Conservation (phyloP, 1,139 yeast genomes). For the Nadsonia commutata region DNA sequence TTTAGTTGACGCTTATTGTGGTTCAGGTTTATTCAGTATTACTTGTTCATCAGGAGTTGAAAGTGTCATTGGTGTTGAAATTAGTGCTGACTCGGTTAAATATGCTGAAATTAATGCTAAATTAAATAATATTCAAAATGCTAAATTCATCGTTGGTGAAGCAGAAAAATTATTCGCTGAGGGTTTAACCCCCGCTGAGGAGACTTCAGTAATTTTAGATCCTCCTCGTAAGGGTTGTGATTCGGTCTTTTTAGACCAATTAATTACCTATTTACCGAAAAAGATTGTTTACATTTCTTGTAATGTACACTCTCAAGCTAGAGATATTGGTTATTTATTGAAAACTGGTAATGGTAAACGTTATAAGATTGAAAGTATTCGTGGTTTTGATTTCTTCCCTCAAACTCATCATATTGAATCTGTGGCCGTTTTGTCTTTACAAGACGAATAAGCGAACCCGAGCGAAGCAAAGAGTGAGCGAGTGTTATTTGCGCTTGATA, state of each 20-base stretch:
- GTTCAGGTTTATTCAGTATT: conserved; percentile 85
- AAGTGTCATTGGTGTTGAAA: conserved; percentile 84
- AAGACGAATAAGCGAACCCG: too few species aligned
- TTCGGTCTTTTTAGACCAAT: conserved; percentile 68
- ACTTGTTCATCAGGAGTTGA: conserved; percentile 71
- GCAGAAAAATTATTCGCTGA: conserved; percentile 80
- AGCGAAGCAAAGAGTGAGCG: too few species aligned
- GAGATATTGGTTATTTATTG: conserved; percentile 78
- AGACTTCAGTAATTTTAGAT: conserved; percentile 83
- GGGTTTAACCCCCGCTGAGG: conserved; percentile 54
- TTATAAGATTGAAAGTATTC: conserved; percentile 63
- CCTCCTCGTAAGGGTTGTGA: conserved; percentile 98
- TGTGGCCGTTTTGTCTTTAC: conserved; percentile 56
- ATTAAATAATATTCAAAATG: conserved; percentile 57
- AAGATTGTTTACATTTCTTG: conserved; percentile 87
- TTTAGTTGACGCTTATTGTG: conserved; percentile 93
- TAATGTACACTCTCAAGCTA: conserved; percentile 93
- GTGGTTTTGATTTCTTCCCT: conserved; percentile 96
- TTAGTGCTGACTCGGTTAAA: conserved; percentile 77
- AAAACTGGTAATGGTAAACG: conserved; percentile 32
- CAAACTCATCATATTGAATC: conserved; percentile 97
- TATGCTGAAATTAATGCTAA: conserved; percentile 77
- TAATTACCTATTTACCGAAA: conserved; percentile 69
- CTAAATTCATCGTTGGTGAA: conserved; percentile 76
- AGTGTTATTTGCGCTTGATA: too few species aligned